These are phyloP conservation scores for Tuber microsphaerosporum DNA, from an alignment of 495 filamentous ascomycete genomes.

Conservation along the genomic window DNA sequence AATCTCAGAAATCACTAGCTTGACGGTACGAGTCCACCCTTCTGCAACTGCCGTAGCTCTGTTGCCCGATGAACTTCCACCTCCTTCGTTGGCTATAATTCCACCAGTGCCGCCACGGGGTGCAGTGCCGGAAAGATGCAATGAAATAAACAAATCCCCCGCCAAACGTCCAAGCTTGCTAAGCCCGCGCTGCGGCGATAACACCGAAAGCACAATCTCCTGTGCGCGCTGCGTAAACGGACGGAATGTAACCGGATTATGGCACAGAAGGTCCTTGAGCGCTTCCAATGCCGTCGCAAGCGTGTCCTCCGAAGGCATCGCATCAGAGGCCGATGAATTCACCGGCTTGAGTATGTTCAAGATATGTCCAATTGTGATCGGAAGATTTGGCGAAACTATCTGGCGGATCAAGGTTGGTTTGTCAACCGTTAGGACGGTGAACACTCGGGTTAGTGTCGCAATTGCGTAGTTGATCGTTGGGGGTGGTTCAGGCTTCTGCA, in stretches of 20 bases:
- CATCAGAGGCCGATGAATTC: not conserved
- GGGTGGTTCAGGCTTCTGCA: slow-evolving; percentile 35
- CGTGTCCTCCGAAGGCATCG: slow-evolving; percentile 3
- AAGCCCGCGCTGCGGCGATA: slow-evolving; percentile 14
- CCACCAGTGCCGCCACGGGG: slow-evolving; percentile 14
- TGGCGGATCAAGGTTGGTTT: slow-evolving; percentile 37
- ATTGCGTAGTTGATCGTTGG: slow-evolving; percentile 27
- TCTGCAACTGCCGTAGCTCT: slow-evolving; percentile 33
- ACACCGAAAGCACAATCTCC: slow-evolving; percentile 19
- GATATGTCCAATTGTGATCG: slow-evolving; percentile 25
- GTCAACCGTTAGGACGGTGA: slow-evolving; percentile 27
- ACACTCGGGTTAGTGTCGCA: slow-evolving; percentile 27
- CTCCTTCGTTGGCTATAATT: not conserved
- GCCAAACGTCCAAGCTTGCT: slow-evolving; percentile 18
- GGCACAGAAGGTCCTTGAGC: slow-evolving; percentile 28
- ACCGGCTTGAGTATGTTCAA: slow-evolving; percentile 17
- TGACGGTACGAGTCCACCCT: slow-evolving; percentile 31
- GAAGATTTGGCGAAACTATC: slow-evolving; percentile 38
- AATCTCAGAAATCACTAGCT: slow-evolving; percentile 16
- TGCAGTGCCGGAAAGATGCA: slow-evolving; percentile 30
- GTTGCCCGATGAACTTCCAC: slow-evolving; percentile 13
- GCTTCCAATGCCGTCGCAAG: slow-evolving; percentile 26
- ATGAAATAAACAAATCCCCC: slow-evolving; percentile 25
- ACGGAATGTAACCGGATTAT: slow-evolving; percentile 38
- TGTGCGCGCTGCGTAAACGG: slow-evolving; percentile 28